Base-by-base conservation (phyloP, 495 filamentous ascomycete genomes). In the Collariella sp. region DNA sequence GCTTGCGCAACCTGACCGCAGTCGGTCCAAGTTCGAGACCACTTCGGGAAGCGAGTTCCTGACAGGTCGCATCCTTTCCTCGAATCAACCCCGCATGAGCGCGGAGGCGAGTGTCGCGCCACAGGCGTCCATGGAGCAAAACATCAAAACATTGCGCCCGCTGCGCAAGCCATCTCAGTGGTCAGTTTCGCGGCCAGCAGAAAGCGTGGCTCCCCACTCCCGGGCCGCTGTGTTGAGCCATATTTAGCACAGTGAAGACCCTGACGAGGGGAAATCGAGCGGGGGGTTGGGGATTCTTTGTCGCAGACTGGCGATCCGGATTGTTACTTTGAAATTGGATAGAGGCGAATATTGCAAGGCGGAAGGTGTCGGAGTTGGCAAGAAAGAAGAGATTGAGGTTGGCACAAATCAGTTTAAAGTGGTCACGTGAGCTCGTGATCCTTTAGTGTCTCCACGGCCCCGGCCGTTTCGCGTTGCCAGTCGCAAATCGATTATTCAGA, bases 91-190 rank as follows among this genome's bases (percentile, higher is more conserved):
- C 57, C 46, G 49, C 52, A 52, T 51, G 46, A 54, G 47, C 49
- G 48, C 43, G 29, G 36, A 39, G n/a, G 2, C 40, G 16, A 5
- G 5, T 6, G 50, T 44, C 50, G 50, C 41, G 50, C 41, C 47
- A 18, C 45, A 31, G 45, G 38, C 35, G 35, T 34, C 49, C 41
- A 45, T 52, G 38, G 45, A 50, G 43, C 63, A 60, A 62, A 64
- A 64, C 60, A 66, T 62, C 63, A 64, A 58, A 66, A 66, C 63
- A 66, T 47, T 9, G 52, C 57, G 61, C 61, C 61, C 58, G 51
- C 26, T 58, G 59, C 56, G 58, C 57, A 20, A 5, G 50, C 43
- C 20, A 42, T 60, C 54, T 59, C 13, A 66, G 61, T 64, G 63
- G 63, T 57, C 50, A 41, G 31, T 45, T 35, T 36, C 12, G 18